These are phyloP conservation scores for Talaromyces sp. DNA, from an alignment of 2,329 filamentous ascomycete species.

Conservation along the genomic window DNA sequence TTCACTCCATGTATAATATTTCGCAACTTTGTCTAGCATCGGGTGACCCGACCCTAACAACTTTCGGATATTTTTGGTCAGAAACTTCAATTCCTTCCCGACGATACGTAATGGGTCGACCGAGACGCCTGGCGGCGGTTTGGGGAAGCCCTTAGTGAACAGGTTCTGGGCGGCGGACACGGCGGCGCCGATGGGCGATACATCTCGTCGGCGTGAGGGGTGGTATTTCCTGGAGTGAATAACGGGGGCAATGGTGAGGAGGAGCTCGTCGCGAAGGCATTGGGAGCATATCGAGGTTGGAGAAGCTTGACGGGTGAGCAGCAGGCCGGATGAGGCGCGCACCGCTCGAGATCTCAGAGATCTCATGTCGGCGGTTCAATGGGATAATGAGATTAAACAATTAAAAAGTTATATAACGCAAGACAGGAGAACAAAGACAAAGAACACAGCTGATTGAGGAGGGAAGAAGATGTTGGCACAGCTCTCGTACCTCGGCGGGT, in stretches of 20 bases:
- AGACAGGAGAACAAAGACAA: not conserved
- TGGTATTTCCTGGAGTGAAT: constrained; percentile 40
- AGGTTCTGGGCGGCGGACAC: constrained; percentile 54
- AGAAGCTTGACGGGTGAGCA: constrained; percentile 29
- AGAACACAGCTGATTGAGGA: not conserved
- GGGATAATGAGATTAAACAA: constrained; percentile 10
- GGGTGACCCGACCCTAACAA: constrained; percentile 93
- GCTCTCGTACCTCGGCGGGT: not conserved
- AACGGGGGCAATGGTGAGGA: constrained; percentile 25
- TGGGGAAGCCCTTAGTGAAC: constrained; percentile 44
- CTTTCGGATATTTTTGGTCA: constrained; percentile 90
- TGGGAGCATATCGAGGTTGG: constrained; percentile 41
- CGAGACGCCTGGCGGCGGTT: constrained; percentile 57
- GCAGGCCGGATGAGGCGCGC: constrained; percentile 38
- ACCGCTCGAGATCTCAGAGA: constrained; percentile 39
- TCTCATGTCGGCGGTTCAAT: not conserved
- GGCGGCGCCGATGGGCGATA: constrained; percentile 45
- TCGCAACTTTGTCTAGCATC: constrained; percentile 88
- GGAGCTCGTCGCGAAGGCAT: constrained; percentile 41
- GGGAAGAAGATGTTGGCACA: not conserved
- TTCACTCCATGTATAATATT: constrained; percentile 96
- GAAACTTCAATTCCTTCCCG: constrained; percentile 93
- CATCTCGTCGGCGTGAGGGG: constrained; percentile 41
- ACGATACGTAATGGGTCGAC: constrained; percentile 87
- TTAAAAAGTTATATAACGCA: not conserved